phyloP scores from a whole-genome alignment of 305 asterid genomes.

The Fraxinus ornus region DNA sequence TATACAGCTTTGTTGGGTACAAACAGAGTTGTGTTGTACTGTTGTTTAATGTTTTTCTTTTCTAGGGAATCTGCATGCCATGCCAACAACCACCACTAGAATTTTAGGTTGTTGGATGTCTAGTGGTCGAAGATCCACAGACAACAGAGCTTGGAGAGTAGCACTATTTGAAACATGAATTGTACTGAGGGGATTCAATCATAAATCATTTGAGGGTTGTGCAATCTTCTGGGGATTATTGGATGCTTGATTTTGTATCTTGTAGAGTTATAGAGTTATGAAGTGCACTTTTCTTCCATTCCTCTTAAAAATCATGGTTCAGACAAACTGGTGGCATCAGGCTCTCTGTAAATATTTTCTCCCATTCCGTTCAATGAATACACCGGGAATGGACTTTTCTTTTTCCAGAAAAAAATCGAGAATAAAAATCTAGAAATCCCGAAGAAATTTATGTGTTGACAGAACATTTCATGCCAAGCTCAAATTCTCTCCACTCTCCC shows the following conservation, averaged over 20 bases:
- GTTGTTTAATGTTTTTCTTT: neutral
- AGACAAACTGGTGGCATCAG: neutral
- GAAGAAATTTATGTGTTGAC: neutral
- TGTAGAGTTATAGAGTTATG: neutral
- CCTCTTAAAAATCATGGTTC: neutral
- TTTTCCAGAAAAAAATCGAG: neutral
- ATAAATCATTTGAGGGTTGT: conserved; percentile 4
- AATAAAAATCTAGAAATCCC: neutral
- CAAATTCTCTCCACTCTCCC: neutral
- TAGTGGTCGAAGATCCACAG: neutral
- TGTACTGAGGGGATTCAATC: neutral
- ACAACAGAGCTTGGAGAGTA: neutral
- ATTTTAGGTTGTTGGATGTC: conserved; percentile 3
- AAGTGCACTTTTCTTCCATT: neutral
- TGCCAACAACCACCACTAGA: neutral
- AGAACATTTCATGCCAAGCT: neutral
- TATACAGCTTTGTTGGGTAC: neutral
- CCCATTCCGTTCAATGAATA: neutral
- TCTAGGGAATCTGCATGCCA: neutral
- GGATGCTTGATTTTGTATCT: neutral
- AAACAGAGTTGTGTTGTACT: neutral
- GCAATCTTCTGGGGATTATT: neutral
- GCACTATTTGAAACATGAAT: neutral
- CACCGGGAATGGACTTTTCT: neutral
- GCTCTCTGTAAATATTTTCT: neutral